Base-by-base conservation (phyloP, 768 basidiomycete species). In the Rhodotorula kratochvilovae region DNA sequence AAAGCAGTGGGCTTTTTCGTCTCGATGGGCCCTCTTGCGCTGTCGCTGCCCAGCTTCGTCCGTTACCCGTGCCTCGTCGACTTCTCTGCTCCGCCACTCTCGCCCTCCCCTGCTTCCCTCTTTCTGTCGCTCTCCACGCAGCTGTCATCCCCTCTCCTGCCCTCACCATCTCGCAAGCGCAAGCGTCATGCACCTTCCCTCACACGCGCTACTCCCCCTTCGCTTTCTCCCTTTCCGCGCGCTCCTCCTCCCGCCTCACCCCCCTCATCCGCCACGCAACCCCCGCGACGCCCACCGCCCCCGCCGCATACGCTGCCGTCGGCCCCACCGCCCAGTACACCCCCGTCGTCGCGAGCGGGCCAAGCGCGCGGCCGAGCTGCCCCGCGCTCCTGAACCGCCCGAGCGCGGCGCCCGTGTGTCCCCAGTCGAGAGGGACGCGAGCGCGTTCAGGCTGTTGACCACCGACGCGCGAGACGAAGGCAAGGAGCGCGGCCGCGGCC, bases 401-500 rank as follows among this genome's bases (percentile, higher is more conserved):
- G 50, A 95, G 81, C 3, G 90, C 92, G 77, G 86, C 85, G 31
- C 92, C 95, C 78, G 92, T 91, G 11, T 88, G 87, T 82, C 3
- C 89, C 86, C 83, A 71, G 79, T 16, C 81, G 94, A 92, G 74
- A 93, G 79, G 23, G 92, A 93, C 17, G 94, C 95, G 72, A 89
- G 87, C 35, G 93, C 88, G 48, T 92, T 99, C 74, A 99, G 83
- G 16, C 91, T 87, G 78, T 90, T 97, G 72, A 99, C 95, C 61
- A 96, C 94, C 2, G 92, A 96, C 10, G 95, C 94, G 71, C 89
- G n/a, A 90, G 10, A 95, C 96, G 82, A 92, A 96, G 8, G 92
- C 92, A 81, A 97, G 84, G 77, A 88, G 90, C 10, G 89, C 84
- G 1, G 91, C 90, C 12, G 90, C 89, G n/a, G 81, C 83, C 70